Evolutionary conservation across 2,329 filamentous ascomycete genomes (phyloP).

Genomic region (Cercospora janseana): DNA sequence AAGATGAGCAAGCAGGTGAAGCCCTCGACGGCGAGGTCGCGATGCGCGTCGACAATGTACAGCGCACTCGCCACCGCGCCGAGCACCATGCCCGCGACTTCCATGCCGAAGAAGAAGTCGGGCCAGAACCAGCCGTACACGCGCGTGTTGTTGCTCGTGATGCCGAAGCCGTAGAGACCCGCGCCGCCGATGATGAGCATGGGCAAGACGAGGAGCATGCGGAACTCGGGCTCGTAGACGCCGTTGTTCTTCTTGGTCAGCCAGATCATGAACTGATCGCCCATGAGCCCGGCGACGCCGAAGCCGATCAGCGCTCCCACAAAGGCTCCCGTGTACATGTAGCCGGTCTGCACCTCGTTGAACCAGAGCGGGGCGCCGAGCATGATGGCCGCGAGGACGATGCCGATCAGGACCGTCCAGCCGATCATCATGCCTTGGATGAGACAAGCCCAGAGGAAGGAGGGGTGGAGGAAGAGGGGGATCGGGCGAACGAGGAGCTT

Average conservation of each 20-base stretch:
- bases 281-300: constrained; percentile 66
- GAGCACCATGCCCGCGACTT: constrained; percentile 88
- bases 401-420: constrained; percentile 91
- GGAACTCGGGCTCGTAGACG: constrained; percentile 88
- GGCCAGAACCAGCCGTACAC: constrained; percentile 71
- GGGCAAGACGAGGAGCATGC: constrained; percentile 77
- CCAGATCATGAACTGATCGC: constrained; percentile 68
- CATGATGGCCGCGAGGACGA: constrained; percentile 79
- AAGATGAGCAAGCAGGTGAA: constrained; percentile 90
- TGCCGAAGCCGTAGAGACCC: constrained; percentile 81
- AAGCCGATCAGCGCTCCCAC: constrained; percentile 79
- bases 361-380: constrained; percentile 79
- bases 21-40: constrained; percentile 78
- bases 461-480: constrained; percentile 78
- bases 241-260: constrained; percentile 75
- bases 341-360: constrained; percentile 76
- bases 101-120: constrained; percentile 77
- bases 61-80: constrained; percentile 81
- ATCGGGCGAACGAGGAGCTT: constrained; percentile 69
- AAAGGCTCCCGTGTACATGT: constrained; percentile 82
- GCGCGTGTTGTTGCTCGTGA: constrained; percentile 61
- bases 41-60: constrained; percentile 91
- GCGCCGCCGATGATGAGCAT: constrained; percentile 75
- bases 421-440: constrained; percentile 89
- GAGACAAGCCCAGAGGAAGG: constrained; percentile 76